These are phyloP conservation scores for Colletotrichum costaricense DNA, from an alignment of 2,329 filamentous ascomycete species.

Conservation along the genomic window DNA sequence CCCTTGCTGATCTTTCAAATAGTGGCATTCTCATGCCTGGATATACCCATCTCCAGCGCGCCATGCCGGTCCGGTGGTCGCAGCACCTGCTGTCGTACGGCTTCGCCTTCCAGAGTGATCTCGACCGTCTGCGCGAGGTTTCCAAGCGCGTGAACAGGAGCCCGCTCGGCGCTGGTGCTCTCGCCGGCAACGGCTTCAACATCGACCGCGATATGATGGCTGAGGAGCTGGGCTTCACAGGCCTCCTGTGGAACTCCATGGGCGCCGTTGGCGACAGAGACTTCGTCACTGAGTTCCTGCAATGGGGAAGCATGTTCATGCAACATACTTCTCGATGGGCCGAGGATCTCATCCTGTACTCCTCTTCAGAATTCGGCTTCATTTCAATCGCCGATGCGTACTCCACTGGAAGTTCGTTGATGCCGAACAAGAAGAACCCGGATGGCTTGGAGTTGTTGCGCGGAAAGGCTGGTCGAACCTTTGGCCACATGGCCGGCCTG, in stretches of 20 bases:
- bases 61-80: constrained; percentile 82
- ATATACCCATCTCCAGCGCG: constrained; percentile 89
- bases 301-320: constrained; percentile 84
- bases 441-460: constrained; percentile 79
- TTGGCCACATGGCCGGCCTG: constrained; percentile 84
- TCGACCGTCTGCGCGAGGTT: constrained; percentile 81
- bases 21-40: constrained; percentile 82
- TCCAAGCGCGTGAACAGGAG: constrained; percentile 78
- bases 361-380: constrained; percentile 80
- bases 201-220: constrained; percentile 85
- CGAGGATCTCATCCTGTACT: constrained; percentile 90
- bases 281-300: constrained; percentile 84
- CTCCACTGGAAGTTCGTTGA: constrained; percentile 79
- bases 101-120: constrained; percentile 76
- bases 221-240: constrained; percentile 83
- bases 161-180: constrained; percentile 80
- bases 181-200: constrained; percentile 85
- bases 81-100: constrained; percentile 86
- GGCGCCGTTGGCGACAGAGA: constrained; percentile 81
- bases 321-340: constrained; percentile 83
- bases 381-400: constrained; percentile 83
- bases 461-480: constrained; percentile 80
- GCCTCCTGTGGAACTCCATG: constrained; percentile 82
- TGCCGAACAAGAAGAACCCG: constrained; percentile 88
- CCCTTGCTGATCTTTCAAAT: too few relatives aligned